These are phyloP conservation scores for Gaeumannomyces sp. DNA, from an alignment of 2,329 filamentous ascomycete species.

Conservation along the genomic window DNA sequence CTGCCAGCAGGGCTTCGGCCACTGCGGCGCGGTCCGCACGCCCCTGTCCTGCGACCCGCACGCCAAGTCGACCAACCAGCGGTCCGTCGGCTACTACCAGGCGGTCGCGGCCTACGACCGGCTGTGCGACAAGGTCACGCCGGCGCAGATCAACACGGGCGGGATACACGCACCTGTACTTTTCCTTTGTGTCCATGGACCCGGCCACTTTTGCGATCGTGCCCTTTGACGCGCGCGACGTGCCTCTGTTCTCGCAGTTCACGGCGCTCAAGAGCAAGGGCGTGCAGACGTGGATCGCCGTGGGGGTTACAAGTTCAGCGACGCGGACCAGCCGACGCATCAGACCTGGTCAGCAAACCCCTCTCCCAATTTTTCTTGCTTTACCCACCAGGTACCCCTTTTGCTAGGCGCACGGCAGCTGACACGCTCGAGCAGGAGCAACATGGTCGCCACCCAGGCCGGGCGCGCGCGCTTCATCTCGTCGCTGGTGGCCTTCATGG, in stretches of 20 bases:
- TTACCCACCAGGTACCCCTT: too few species aligned
- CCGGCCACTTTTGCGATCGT: constrained; percentile 20
- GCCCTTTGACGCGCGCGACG: constrained; percentile 18
- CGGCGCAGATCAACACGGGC: constrained; percentile 26
- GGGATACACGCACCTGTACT: constrained; percentile 27
- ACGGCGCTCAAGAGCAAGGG: constrained; percentile 18
- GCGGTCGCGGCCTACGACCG: constrained; percentile 19
- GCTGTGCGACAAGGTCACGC: constrained; percentile 25
- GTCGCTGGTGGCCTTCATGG: constrained; percentile 27
- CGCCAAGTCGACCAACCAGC: constrained; percentile 19
- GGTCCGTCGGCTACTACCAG: constrained; percentile 32
- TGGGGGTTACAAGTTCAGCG: constrained; percentile 25
- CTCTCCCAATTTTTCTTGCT: too few species aligned
- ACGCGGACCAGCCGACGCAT: constrained; percentile 18
- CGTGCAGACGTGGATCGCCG: constrained; percentile 24
- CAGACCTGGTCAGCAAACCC: constrained; percentile 19
- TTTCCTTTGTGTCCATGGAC: constrained; percentile 25
- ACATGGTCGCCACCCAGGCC: constrained; percentile 19
- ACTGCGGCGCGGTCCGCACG: constrained; percentile 19
- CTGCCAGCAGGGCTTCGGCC: constrained; percentile 30
- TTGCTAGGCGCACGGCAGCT: too few species aligned
- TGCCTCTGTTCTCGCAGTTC: constrained; percentile 18
- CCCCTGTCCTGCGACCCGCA: constrained; percentile 21
- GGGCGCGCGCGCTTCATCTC: constrained; percentile 30
- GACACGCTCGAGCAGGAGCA: constrained; percentile 12